Conservation (phyloP, 768 basidiomycete genomes). For the Naganishia antarctica region DNA sequence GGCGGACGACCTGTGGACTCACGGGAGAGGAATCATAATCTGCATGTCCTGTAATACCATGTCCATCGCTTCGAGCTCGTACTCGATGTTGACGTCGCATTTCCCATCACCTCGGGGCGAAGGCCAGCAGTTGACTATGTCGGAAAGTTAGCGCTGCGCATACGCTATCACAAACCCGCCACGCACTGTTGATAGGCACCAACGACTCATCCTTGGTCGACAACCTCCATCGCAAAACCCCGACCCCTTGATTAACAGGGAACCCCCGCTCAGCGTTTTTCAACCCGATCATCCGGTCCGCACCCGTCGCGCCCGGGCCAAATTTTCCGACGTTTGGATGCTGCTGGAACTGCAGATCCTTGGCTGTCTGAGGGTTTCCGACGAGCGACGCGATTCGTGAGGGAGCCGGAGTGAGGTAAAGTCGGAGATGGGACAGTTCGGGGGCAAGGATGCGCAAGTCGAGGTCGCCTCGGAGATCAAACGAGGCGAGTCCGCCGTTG, state of each 20-base stretch:
- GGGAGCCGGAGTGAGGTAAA: constrained; percentile 58
- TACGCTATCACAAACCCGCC: background rate
- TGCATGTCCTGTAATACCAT: constrained; percentile 75
- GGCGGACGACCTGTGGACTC: constrained; percentile 46
- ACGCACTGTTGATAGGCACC: constrained; percentile 83
- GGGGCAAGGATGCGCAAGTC: constrained; percentile 67
- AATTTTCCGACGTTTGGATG: constrained; percentile 93
- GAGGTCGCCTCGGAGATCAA: constrained; percentile 93
- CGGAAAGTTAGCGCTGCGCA: background rate
- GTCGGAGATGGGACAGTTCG: constrained; percentile 3
- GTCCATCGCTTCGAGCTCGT: constrained; percentile 82
- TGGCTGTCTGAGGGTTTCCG: constrained; percentile 58
- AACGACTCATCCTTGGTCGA: constrained; percentile 83
- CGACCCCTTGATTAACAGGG: constrained; percentile 75
- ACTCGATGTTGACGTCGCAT: constrained; percentile 92
- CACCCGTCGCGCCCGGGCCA: constrained; percentile 53
- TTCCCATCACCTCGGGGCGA: constrained; percentile 86
- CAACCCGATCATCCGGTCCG: constrained; percentile 66
- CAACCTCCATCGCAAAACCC: constrained; percentile 90
- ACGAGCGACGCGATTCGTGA: constrained; percentile 63
- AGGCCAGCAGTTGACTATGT: constrained; percentile 91
- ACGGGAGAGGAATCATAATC: constrained; percentile 92
- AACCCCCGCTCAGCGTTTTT: constrained; percentile 78
- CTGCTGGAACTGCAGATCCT: constrained; percentile 86
- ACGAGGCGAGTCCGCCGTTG: constrained; percentile 78